Evolutionary conservation across 176 grass and related monocot species (phyloP), one percentile per base, ranked within the genome.

Genomic region (Zizania latifolia): DNA sequence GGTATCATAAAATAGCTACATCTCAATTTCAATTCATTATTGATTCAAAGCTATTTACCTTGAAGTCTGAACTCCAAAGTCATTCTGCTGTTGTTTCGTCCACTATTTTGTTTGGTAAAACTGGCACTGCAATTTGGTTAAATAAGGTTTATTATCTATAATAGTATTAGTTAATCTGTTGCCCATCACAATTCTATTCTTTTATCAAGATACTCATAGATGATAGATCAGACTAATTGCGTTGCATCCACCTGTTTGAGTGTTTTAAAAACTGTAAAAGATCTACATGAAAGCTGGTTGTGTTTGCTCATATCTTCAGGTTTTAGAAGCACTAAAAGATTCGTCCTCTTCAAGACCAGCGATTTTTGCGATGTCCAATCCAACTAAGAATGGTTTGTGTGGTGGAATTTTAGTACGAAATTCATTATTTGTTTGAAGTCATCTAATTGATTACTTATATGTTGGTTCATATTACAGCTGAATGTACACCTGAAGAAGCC

Each of bases 281-380:
- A 65, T 70, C 14, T 16, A 84, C 51, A 22, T 37, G 22, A 28
- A 80, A 39, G 30, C 77, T 69, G 16, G 66, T 34, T 50, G 43
- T 57, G 58, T 70, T 60, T 67, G 27, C 15, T 55, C 78, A 3
- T 74, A 21, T 59, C 54, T 73, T 88, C 62, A 99, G 91, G 95
- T 99, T 70, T 81, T 99, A 46, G 88, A 92, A 71, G 89, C 95
- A 71, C 34, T 99, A 21, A 99, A 89, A 88, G 95, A 99, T 70
- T 99, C 91, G 26, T 81, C 88, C 21, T 94, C 89, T 75, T 92
- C 89, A 24, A 94, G 89, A 70, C 89, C 91, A 68, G 95, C 95
- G 66, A 84, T 94, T 85, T 98, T 98, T 74, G 95, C 95, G 32
- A 98, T 98, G 91, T 94, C 91, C 66, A 99, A 94, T 83, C 95